phyloP scores from a whole-genome alignment of 2,329 filamentous ascomycete genomes.

The Colletotrichum godetiae region DNA sequence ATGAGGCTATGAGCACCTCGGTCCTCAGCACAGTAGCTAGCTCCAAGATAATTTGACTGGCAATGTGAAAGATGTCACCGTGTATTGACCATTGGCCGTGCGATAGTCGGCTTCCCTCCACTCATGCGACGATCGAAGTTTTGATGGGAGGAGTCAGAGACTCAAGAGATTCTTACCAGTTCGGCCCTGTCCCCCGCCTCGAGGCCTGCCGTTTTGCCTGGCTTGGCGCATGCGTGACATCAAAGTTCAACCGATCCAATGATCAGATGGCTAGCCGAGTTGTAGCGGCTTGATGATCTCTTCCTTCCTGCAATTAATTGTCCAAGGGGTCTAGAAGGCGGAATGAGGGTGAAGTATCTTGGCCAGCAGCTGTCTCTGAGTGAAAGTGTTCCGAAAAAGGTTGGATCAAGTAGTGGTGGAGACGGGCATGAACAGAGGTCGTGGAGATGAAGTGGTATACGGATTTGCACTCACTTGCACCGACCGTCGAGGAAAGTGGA shows the following conservation, averaged over 20 bases:
- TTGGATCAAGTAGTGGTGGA: not conserved
- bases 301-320: not conserved
- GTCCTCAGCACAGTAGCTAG: not conserved
- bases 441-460: conserved; percentile 15
- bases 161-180: conserved; percentile 13
- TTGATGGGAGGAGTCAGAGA: conserved; percentile 18
- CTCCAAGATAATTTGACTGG: not conserved
- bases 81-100: conserved; percentile 27
- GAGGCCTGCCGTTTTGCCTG: not conserved
- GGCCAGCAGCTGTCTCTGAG: not conserved
- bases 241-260: conserved; percentile 24
- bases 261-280: conserved; percentile 1
- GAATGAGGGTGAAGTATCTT: conserved; percentile 5
- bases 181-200: not conserved
- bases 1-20: not conserved
- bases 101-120: conserved; percentile 26
- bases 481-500: conserved; percentile 15
- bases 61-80: conserved; percentile 22
- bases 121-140: conserved; percentile 33
- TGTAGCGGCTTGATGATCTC: not conserved
- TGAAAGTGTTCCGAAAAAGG: conserved; percentile 1
- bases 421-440: not conserved
- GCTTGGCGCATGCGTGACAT: conserved; percentile 22
- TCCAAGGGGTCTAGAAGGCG: conserved; percentile 20
- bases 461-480: conserved; percentile 24